Base-by-base conservation (phyloP, 2,329 filamentous ascomycete genomes). In the Cordyceps tenuipes region DNA sequence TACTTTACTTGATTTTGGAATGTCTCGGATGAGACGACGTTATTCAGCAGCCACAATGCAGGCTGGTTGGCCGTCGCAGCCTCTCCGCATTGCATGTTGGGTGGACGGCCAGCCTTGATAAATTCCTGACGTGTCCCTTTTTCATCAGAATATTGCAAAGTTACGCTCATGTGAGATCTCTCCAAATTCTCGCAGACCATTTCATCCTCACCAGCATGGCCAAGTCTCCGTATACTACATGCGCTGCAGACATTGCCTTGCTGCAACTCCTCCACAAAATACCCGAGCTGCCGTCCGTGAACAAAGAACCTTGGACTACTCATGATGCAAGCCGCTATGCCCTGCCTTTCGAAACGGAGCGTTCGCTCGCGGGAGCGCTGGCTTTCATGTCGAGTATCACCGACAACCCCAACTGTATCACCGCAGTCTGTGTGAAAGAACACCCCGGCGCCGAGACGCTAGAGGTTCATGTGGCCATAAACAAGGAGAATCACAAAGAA, bases 231-330 rank as follows among this genome's bases (percentile, higher is more conserved):
- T 21, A 44, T 5, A 19, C 47, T 26, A 41, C 19, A 13, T 47
- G 57, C 49, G 57, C 49, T 13, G 41, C 53, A 17, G 41, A 48
- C 29, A 59, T 59, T n/a, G n/a, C 57, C 19, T 21, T 59, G n/a
- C 19, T 52, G 17, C 49, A 41, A 19, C n/a, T 59, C 1, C 17
- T 59, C 6, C 26, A 52, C 29, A 3, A 39, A 1, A 17, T 59
- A 3, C 57, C 57, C 51, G 41, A 41, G 21, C 57, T 7, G 15
- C 49, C 57, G 1, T 39, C 26, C 1, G 19, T 6, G 5, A 53
- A 59, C 7, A 9, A 15, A 1, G 15, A 10, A 3, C 26, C 41
- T 17, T 10, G 3, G 3, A 0, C 6, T 8, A 4, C 1, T 5
- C n/a, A 17, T 8, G 10, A 36, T n/a, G 5, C 36, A 17, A 7